A percentile compares a stretch with the other conserved stretches of the same genome.
These are phyloP conservation scores for Penicillium odoratum DNA, from an alignment of 495 filamentous ascomycete genomes.

Conservation along the genomic window DNA sequence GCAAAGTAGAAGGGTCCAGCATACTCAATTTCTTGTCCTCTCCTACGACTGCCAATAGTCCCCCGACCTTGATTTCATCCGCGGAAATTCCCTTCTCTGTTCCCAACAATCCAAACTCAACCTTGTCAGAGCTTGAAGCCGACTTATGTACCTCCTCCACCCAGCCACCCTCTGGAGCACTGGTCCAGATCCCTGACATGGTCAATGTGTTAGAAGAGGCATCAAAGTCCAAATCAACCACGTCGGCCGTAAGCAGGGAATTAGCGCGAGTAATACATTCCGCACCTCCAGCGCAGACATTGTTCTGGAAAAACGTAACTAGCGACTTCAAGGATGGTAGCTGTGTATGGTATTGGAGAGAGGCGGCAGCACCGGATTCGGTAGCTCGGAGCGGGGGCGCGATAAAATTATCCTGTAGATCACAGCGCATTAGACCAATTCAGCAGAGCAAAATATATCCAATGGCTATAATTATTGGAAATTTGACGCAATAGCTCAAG, in stretches of 20 bases:
- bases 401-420: conserved; percentile 64
- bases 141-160: conserved; percentile 45
- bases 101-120: conserved; percentile 83
- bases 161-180: conserved; percentile 47
- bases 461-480: neutral
- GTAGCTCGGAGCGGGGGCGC: conserved; percentile 58
- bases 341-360: conserved; percentile 67
- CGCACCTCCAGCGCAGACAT: conserved; percentile 46
- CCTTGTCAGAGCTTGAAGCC: conserved; percentile 39
- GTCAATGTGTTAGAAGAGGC: conserved; percentile 63
- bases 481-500: neutral
- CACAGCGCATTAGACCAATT: neutral
- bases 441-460: neutral
- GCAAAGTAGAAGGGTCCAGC: conserved; percentile 19
- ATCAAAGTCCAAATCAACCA: conserved; percentile 79
- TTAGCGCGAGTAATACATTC: conserved; percentile 39
- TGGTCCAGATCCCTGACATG: conserved; percentile 61
- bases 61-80: conserved; percentile 75
- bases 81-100: conserved; percentile 62
- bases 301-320: conserved; percentile 54
- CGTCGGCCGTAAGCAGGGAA: conserved; percentile 52
- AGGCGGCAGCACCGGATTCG: conserved; percentile 63
- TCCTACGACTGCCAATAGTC: conserved; percentile 76
- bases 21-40: conserved; percentile 68
- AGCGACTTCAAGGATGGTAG: conserved; percentile 59